These are phyloP conservation scores for Cyanidium caldarium DNA, from an alignment of 23 red algal species.

Conservation along the genomic window DNA sequence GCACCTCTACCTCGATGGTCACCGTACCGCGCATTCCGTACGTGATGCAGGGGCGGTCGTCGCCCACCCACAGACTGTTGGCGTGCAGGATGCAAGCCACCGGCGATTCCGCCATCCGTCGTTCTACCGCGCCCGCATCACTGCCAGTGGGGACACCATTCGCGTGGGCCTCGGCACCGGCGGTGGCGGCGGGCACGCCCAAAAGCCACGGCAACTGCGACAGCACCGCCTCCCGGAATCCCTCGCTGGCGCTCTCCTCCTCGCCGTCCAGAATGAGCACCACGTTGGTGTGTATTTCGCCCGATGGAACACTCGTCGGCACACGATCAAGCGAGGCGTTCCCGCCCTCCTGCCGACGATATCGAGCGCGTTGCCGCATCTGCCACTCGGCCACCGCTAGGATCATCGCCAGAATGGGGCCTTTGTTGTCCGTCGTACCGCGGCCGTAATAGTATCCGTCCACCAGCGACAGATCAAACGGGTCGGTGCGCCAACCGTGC, in stretches of 20 bases:
- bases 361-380: background rate
- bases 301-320: background rate
- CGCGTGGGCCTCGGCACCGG: background rate
- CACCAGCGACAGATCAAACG: constrained; percentile 38
- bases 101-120: background rate
- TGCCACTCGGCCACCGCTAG: constrained; percentile 36
- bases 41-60: constrained; percentile 67
- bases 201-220: constrained; percentile 33
- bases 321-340: background rate
- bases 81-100: constrained; percentile 24
- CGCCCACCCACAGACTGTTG: constrained; percentile 58
- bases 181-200: background rate
- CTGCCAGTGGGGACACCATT: background rate
- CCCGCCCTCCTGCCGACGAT: too few relatives aligned
- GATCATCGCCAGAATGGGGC: constrained; percentile 59
- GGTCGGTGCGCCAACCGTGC: constrained; percentile 45
- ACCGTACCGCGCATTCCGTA: constrained; percentile 78
- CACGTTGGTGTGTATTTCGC: constrained; percentile 12
- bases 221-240: constrained; percentile 39
- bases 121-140: too few relatives aligned
- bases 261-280: constrained; percentile 70
- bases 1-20: constrained; percentile 37
- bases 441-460: constrained; percentile 84
- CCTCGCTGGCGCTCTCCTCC: constrained; percentile 42
- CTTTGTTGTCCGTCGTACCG: constrained; percentile 88